Evolutionary conservation across 768 basidiomycete species (phyloP), one percentile per base, ranked within the genome.

Genomic region (Amanita muscaria): DNA sequence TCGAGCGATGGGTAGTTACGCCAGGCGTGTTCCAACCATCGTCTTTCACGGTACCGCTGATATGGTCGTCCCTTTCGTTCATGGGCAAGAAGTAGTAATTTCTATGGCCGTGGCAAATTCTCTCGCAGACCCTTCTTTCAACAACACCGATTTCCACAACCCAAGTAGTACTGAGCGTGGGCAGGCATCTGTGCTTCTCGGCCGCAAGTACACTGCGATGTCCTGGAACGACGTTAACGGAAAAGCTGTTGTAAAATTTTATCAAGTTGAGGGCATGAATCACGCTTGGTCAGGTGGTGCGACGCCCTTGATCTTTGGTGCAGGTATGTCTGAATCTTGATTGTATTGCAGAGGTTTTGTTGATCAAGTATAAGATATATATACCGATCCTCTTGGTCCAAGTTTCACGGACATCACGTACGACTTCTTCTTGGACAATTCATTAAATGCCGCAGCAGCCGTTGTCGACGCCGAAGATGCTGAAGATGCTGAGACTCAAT

Each of bases 171-270:
- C 19, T 19, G n/a, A 2, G 16, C 19, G 16, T 18, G 21, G 21
- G 5, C 36, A 23, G n/a, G 36, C n/a, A n/a, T n/a, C n/a, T n/a
- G n/a, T 37, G 19, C 19, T 22, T 11, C 12, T 8, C 19, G 36
- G 36, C 14, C 21, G 23, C 4, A 14, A 18, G 14, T 37, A 37
- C 36, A 37, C 36, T 18, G 36, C 15, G 19, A 22, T 22, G 23
- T 37, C 36, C 19, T 37, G 36, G 36, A 37, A 37, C 19, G 36
- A 37, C 19, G 36, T 37, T 5, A 21, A 37, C 23, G 36, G 36
- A 19, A 37, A 37, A 22, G 6, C 19, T 9, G 36, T 37, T 10
- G 11, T 37, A 7, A 18, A 37, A 37, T 37, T 21, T 37, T 22
- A 21, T n/a, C 36, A 21, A n/a, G 36, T 37, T 10, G 3, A 37